Evolutionary conservation across 768 basidiomycete genomes (phyloP).

Genomic region (Sporobolomyces phaffii): DNA sequence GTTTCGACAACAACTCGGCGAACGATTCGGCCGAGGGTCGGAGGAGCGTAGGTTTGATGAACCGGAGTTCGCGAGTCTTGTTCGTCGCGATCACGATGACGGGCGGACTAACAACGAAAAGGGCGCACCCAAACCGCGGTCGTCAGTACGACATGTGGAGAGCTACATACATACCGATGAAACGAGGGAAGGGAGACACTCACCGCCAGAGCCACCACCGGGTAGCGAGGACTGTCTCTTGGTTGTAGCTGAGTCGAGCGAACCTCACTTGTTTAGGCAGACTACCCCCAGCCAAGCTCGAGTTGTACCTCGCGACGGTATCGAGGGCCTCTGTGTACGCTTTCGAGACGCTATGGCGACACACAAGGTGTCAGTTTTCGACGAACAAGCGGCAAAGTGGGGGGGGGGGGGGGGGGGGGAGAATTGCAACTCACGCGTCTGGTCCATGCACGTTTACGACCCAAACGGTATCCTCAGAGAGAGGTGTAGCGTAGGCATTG

Average conservation of each 20-base stretch:
- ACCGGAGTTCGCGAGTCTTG: constrained; percentile 8
- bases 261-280: constrained; percentile 19
- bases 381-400: neutral
- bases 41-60: constrained; percentile 26
- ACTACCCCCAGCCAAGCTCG: constrained; percentile 17
- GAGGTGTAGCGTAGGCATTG: constrained; percentile 17
- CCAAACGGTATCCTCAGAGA: constrained; percentile 23
- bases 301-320: constrained; percentile 16
- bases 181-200: neutral
- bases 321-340: constrained; percentile 15
- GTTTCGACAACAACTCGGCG: constrained; percentile 5
- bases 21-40: constrained; percentile 8
- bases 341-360: constrained; percentile 10
- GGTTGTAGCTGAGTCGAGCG: constrained; percentile 29
- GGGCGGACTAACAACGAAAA: neutral
- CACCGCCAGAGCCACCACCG: constrained; percentile 34
- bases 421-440: constrained; percentile 21
- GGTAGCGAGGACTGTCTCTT: constrained; percentile 30
- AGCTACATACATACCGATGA: too few relatives aligned
- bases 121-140: too few relatives aligned
- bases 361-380: neutral
- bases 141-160: too few relatives aligned
- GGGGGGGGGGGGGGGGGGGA: neutral
- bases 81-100: constrained; percentile 28
- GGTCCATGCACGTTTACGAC: constrained; percentile 28